Evolutionary conservation across 2,329 filamentous ascomycete species (phyloP).

Genomic region (Pseudovirgaria hyperparasitica): DNA sequence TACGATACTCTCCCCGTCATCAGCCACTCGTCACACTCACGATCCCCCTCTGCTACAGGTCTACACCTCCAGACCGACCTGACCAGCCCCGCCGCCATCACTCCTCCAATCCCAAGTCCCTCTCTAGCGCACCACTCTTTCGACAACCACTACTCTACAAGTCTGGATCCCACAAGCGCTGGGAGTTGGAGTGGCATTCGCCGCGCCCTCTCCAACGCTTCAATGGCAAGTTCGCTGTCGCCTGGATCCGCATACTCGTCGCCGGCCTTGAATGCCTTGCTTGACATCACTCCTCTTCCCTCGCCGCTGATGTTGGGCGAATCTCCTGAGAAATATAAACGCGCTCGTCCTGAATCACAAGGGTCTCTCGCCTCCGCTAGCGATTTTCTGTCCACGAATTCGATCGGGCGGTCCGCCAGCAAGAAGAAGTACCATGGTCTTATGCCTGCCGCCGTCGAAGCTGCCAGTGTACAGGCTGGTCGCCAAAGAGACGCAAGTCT

Average conservation of each 20-base stretch:
- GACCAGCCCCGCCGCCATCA: constrained; percentile 6
- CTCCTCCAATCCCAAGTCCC: constrained; percentile 3
- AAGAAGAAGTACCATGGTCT: constrained; percentile 35
- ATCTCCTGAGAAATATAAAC: constrained; percentile 30
- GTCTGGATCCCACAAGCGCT: too few relatives aligned
- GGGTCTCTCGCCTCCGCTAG: constrained; percentile 16
- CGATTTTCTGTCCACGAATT: constrained; percentile 18
- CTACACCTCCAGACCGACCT: constrained; percentile 17
- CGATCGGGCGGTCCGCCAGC: constrained; percentile 23
- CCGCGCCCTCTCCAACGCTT: constrained; percentile 28
- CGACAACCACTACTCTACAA: too few relatives aligned
- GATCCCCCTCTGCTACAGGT: constrained; percentile 17
- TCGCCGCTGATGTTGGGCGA: constrained; percentile 32
- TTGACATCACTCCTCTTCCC: constrained; percentile 39
- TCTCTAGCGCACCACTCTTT: too few relatives aligned
- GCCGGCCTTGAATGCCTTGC: constrained; percentile 34
- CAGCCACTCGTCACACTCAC: constrained; percentile 17
- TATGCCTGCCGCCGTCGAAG: constrained; percentile 28
- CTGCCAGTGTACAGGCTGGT: constrained; percentile 17
- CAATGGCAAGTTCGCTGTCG: constrained; percentile 32
- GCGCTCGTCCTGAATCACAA: constrained; percentile 22
- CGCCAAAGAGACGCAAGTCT: constrained; percentile 18
- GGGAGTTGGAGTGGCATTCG: too few relatives aligned
- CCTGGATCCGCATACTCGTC: constrained; percentile 33
- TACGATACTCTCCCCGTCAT: constrained; percentile 13